Evolutionary conservation across 345 rosid genomes (phyloP).

Genomic region (Litchi chinensis): DNA sequence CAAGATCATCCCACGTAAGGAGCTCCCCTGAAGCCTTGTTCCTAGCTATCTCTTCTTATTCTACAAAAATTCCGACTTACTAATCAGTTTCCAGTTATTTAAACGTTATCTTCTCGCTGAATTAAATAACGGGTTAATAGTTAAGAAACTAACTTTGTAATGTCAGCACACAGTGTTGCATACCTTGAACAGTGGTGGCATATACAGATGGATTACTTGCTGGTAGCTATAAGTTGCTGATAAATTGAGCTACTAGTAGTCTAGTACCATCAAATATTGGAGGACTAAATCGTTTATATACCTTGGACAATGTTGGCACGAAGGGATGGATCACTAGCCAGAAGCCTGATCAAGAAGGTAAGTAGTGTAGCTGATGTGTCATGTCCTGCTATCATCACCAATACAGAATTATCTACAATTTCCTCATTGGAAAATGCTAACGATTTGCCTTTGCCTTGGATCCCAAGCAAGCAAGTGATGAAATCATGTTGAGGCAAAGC

Average conservation of each 20-base stretch:
- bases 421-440: constrained; percentile 19
- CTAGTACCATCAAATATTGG: background rate
- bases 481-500: constrained; percentile 23
- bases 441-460: background rate
- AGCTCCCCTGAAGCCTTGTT: constrained; percentile 9
- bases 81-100: too few species aligned
- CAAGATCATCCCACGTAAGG: constrained; percentile 42
- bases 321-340: constrained; percentile 20
- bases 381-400: constrained; percentile 28
- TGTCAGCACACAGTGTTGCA: too few species aligned
- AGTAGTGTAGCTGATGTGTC: constrained; percentile 29
- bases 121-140: too few species aligned
- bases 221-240: background rate
- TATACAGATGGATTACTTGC: too few species aligned
- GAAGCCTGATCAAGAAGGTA: constrained; percentile 21
- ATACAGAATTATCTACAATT: constrained; percentile 18
- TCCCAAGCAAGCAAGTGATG: constrained; percentile 21
- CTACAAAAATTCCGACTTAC: background rate
- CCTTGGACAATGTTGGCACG: constrained; percentile 22
- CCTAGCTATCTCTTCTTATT: constrained; percentile 10
- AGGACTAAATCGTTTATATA: background rate
- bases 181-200: too few species aligned
- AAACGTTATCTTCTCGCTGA: too few species aligned
- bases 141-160: too few species aligned
- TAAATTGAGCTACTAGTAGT: background rate